Evolutionary conservation across 75 land plant species (phyloP).

Genomic region (Gnetum montanum): DNA sequence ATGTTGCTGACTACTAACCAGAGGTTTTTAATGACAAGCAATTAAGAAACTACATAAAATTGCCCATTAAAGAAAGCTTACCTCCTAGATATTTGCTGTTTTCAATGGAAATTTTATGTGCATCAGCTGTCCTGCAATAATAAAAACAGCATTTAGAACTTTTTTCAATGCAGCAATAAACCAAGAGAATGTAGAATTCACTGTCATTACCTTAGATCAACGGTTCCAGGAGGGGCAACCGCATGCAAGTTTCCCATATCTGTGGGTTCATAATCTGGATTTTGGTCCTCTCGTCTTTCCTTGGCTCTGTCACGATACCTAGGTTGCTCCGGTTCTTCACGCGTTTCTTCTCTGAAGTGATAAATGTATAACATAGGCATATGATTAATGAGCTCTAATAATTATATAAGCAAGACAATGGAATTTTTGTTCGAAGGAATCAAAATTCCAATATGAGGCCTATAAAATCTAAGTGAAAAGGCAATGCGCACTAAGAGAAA

Average conservation of each 20-base stretch:
- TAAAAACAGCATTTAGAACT: neutral
- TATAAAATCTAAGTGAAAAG: too few species aligned
- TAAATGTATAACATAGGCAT: too few species aligned
- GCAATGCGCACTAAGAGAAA: too few species aligned
- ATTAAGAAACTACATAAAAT: neutral
- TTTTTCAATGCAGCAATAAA: neutral
- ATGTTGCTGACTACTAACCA: too few species aligned
- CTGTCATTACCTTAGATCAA: constrained; percentile 55
- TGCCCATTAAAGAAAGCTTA: too few species aligned
- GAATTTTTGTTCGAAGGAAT: too few species aligned
- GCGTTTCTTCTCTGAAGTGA: constrained; percentile 90
- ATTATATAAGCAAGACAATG: too few species aligned
- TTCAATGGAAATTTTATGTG: constrained; percentile 89
- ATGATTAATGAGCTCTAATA: too few species aligned
- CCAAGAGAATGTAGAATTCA: constrained; percentile 2
- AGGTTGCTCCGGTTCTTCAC: constrained; percentile 65
- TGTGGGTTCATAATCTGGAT: constrained; percentile 95
- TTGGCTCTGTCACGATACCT: constrained; percentile 95
- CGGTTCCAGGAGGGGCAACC: constrained; percentile 95
- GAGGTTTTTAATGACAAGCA: too few species aligned
- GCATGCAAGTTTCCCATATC: constrained; percentile 88
- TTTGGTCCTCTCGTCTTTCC: constrained; percentile 96
- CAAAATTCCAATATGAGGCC: too few species aligned
- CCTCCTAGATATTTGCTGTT: constrained; percentile 99
- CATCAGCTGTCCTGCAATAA: constrained; percentile 62